A percentile compares a stretch with the other conserved stretches of the same genome.
Conservation (phyloP, 257 asterid genomes). For the Nicotiana knightiana region DNA sequence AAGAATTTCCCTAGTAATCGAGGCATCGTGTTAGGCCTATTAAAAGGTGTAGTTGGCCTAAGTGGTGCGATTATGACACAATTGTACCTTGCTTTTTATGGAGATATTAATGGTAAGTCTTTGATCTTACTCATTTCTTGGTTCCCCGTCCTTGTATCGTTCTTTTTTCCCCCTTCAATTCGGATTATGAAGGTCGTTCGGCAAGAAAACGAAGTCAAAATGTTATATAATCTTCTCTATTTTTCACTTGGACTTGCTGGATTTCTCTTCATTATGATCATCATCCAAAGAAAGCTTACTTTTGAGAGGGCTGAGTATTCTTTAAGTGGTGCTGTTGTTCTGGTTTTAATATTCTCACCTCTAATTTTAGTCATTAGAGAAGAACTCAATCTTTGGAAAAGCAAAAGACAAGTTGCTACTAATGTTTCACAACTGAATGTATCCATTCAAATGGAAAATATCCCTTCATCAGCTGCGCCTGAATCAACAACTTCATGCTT, state of each 20-base stretch:
- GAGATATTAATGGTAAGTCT: conserved; percentile 19
- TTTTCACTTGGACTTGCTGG: conserved; percentile 34
- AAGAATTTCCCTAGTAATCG: conserved; percentile 55
- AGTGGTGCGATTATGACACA: conserved; percentile 63
- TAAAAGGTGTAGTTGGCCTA: conserved; percentile 52
- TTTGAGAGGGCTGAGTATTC: conserved; percentile 15
- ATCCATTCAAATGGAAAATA: neutral
- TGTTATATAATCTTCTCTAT: conserved; percentile 35
- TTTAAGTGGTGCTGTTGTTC: conserved; percentile 12
- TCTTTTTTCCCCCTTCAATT: conserved; percentile 31
- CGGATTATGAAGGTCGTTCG: conserved; percentile 27
- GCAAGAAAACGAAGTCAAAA: conserved; percentile 27
- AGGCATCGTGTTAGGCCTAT: conserved; percentile 40
- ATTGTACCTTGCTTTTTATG: conserved; percentile 41
- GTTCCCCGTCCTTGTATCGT: conserved; percentile 50
- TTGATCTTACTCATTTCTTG: conserved; percentile 44
- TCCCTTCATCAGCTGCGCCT: neutral
- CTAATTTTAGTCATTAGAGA: conserved; percentile 23
- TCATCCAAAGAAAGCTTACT: conserved; percentile 13
- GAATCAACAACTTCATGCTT: conserved; percentile 12
- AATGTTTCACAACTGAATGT: neutral
- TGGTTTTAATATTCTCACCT: conserved; percentile 21
- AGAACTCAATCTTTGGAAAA: conserved; percentile 18
- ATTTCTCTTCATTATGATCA: conserved; percentile 31
- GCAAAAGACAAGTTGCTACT: neutral